Evolutionary conservation across 306 rosid species (phyloP).

Genomic region (Corylus avellana): DNA sequence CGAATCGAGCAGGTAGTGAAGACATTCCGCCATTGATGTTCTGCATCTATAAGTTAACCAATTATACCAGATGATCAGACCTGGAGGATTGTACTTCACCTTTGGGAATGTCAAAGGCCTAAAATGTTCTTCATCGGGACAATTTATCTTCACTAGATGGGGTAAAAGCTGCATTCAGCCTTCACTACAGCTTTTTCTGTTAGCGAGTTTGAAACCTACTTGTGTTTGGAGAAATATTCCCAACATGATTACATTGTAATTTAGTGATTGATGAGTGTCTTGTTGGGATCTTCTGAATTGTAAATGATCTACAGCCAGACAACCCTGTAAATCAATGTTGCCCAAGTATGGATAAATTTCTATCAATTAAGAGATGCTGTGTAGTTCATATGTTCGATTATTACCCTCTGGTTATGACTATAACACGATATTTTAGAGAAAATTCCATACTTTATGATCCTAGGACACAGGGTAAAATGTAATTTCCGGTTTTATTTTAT

Average conservation of each 20-base stretch:
- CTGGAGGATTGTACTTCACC: constrained; percentile 13
- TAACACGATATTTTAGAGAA: no score
- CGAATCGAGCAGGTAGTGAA: constrained; percentile 81
- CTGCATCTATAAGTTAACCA: constrained; percentile 10
- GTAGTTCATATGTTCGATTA: no score
- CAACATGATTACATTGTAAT: neutral
- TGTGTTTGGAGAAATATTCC: constrained; percentile 11
- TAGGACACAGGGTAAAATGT: neutral
- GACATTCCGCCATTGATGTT: constrained; percentile 84
- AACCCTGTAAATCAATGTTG: constrained; percentile 10
- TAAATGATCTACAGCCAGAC: constrained; percentile 24
- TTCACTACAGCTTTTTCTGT: constrained; percentile 18
- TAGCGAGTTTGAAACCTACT: constrained; percentile 15
- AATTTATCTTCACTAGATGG: neutral
- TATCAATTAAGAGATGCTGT: no score
- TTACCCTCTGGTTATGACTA: no score
- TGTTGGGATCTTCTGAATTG: constrained; percentile 32
- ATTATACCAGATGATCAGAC: constrained; percentile 9
- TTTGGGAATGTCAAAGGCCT: constrained; percentile 13
- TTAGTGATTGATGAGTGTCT: constrained; percentile 11
- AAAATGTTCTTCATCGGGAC: constrained; percentile 20
- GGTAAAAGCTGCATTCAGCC: constrained; percentile 13
- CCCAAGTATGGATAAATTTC: no score
- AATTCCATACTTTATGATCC: no score
- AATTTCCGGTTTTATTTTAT: neutral